Conservation (phyloP, 73 alveolate species). For the Paramecium sexaurelia region DNA sequence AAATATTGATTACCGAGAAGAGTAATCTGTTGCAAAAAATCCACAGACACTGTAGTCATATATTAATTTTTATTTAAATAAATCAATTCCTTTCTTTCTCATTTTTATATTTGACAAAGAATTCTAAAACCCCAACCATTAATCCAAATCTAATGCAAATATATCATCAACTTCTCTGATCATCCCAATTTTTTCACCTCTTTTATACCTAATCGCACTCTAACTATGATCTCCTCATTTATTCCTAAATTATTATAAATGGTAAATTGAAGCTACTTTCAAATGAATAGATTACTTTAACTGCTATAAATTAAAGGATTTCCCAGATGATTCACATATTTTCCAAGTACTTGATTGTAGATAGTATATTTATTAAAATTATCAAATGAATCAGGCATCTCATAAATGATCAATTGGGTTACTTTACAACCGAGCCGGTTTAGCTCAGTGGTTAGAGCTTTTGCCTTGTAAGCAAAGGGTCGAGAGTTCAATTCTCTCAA, state of each 20-base stretch:
- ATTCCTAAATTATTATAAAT: too few relatives aligned
- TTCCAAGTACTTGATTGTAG: too few relatives aligned
- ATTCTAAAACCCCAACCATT: not conserved
- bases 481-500: conserved; percentile 64
- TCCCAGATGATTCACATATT: too few relatives aligned
- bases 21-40: conserved; percentile 37
- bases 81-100: not conserved
- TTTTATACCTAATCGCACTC: too few relatives aligned
- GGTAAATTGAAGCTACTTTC: too few relatives aligned
- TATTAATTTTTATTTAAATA: conserved; percentile 17
- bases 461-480: conserved; percentile 68
- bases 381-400: not conserved
- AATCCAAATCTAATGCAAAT: not conserved
- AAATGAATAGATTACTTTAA: too few relatives aligned
- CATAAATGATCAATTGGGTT: not conserved
- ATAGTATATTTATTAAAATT: not conserved
- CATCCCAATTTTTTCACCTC: too few relatives aligned
- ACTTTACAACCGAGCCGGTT: conserved; percentile 39
- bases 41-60: conserved; percentile 53
- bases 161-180: not conserved
- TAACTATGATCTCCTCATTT: too few relatives aligned
- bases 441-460: conserved; percentile 67
- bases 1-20: conserved; percentile 3
- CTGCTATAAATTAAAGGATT: too few relatives aligned
- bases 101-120: not conserved